These are phyloP conservation scores for Zymoseptoria passerinii DNA, from an alignment of 2,329 filamentous ascomycete species.

Conservation along the genomic window DNA sequence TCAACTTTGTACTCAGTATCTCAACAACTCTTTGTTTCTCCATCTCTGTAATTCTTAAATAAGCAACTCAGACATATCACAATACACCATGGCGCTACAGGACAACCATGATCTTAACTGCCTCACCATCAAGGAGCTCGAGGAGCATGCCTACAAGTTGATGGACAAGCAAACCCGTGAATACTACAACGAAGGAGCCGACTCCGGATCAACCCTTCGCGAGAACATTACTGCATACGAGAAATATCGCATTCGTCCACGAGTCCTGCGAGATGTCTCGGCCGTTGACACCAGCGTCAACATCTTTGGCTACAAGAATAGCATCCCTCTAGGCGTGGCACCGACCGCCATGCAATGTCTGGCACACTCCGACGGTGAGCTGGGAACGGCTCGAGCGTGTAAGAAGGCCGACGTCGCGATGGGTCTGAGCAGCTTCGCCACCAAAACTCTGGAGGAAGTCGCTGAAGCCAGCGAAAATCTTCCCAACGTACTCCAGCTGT, in stretches of 20 bases:
- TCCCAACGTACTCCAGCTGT: slow-evolving; percentile 48
- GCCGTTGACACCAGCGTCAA: slow-evolving; percentile 35
- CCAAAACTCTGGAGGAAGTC: slow-evolving; percentile 45
- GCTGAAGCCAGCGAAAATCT: slow-evolving; percentile 34
- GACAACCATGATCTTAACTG: slow-evolving; percentile 32
- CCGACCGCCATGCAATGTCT: slow-evolving; percentile 48
- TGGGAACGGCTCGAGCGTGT: slow-evolving; percentile 43
- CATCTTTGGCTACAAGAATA: slow-evolving; percentile 39
- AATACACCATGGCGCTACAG: slow-evolving; percentile 4
- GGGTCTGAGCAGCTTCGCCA: slow-evolving; percentile 45
- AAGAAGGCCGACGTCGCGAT: slow-evolving; percentile 38
- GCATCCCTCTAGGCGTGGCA: slow-evolving; percentile 46
- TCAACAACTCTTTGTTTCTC: neutral
- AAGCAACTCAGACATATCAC: neutral
- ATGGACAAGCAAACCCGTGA: slow-evolving; percentile 35
- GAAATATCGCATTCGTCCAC: slow-evolving; percentile 35
- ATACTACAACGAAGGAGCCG: slow-evolving; percentile 34
- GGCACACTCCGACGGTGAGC: slow-evolving; percentile 46
- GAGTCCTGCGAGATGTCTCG: slow-evolving; percentile 36
- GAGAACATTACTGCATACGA: slow-evolving; percentile 49
- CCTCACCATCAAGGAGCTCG: slow-evolving; percentile 36
- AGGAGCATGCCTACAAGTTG: slow-evolving; percentile 29
- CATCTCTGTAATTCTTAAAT: neutral
- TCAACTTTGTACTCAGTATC: neutral
- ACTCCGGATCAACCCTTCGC: slow-evolving; percentile 29